phyloP scores from a whole-genome alignment of 768 basidiomycete genomes.

The Obba rivulosa region DNA sequence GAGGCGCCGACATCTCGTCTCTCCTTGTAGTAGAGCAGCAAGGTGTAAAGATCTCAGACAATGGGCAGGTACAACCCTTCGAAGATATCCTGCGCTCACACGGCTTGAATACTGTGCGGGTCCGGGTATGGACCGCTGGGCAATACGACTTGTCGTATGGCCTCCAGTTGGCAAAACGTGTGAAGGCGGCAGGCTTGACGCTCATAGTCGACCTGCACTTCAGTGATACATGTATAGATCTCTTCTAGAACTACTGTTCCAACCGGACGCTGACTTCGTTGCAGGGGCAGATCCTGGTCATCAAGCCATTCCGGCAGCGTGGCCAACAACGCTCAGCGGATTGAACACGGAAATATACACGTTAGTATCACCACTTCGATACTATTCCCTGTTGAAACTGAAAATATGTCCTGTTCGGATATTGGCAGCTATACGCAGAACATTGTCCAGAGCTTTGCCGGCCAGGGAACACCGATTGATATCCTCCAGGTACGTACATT shows the following conservation, averaged over 20 bases:
- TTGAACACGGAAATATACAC: conserved; percentile 55
- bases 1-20: conserved; percentile 54
- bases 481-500: conserved; percentile 41
- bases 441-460: conserved; percentile 45
- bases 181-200: conserved; percentile 50
- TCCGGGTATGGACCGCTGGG: conserved; percentile 61
- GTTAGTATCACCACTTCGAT: no score
- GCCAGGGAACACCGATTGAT: conserved; percentile 49
- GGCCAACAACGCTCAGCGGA: conserved; percentile 44
- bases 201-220: conserved; percentile 55
- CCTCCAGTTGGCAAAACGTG: conserved; percentile 48
- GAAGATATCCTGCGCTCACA: conserved; percentile 50
- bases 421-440: conserved; percentile 42
- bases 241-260: neutral
- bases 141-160: conserved; percentile 49
- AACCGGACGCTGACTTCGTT: neutral
- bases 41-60: conserved; percentile 41
- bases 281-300: conserved; percentile 63
- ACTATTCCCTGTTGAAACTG: no score
- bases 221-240: conserved; percentile 56
- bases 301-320: conserved; percentile 52
- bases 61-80: conserved; percentile 29
- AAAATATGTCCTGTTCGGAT: neutral
- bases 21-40: conserved; percentile 46
- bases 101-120: conserved; percentile 53